These are phyloP conservation scores for Hypomyces rosellus DNA, from an alignment of 2,329 filamentous ascomycete species.

Conservation along the genomic window DNA sequence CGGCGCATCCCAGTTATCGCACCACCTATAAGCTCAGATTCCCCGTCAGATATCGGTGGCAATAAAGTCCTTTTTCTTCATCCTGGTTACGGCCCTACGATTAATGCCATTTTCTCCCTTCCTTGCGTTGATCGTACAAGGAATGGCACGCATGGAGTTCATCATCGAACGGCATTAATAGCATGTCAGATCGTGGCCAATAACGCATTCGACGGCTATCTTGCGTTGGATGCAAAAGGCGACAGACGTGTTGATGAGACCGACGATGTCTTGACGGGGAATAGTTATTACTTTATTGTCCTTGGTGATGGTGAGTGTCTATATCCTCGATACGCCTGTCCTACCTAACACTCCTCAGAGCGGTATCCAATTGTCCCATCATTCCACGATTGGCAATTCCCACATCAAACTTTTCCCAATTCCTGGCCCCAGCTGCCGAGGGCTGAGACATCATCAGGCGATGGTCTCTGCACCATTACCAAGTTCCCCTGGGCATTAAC, in stretches of 20 bases:
- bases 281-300: neutral
- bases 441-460: neutral
- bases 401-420: neutral
- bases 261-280: neutral
- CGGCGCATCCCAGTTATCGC: neutral
- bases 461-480: neutral
- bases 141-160: neutral
- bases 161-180: neutral
- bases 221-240: neutral
- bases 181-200: neutral
- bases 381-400: neutral
- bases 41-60: neutral
- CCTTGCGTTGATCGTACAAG: neutral
- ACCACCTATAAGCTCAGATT: neutral
- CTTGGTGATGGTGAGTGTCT: neutral
- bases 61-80: neutral
- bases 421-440: neutral
- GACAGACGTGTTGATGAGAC: neutral
- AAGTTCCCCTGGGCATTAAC: neutral
- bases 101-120: neutral
- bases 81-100: neutral
- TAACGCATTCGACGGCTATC: neutral
- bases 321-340: neutral
- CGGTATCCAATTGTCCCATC: neutral
- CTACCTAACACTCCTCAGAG: neutral